Base-by-base conservation (phyloP, 495 filamentous ascomycete species). In the Patellaria atrata region DNA sequence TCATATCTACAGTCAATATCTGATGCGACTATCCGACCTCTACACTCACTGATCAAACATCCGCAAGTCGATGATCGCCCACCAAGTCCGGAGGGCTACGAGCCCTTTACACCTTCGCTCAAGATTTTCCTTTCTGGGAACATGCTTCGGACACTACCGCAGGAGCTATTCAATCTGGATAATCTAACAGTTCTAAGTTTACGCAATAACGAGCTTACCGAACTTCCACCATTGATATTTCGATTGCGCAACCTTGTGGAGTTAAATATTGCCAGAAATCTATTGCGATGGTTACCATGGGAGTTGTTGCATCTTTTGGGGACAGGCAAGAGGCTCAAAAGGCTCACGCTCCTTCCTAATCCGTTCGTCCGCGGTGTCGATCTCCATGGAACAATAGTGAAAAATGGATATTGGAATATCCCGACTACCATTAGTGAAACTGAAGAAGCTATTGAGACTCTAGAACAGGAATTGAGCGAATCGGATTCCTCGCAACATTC, bases 261-360 rank as follows among this genome's bases (percentile, higher is more conserved):
- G 20, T 62, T 89, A 5, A 85, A 85, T 35, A 38, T 92, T 10
- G 68, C 75, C 4, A 64, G 77, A 27, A 89, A 89, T 43, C 47
- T 54, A n/a, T 62, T 92, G 6, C 59, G 58, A 4, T 71, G 56
- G 34, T 66, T 92, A 4, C 83, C 83, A 0, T 78, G 64, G 53
- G 81, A 86, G 45, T 51, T 87, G 0, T 58, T 84, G 1, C 57
- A 61, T 33, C 55, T 84, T 2, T 52, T 84, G 24, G 54, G 58
- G 20, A 53, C 59, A 12, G 56, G 54, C 5, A 59, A 39, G 25
- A 42, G 61, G 21, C 34, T 67, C 22, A 60, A 57, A 26, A 58
- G 60, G 24, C 45, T 73, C n/a, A 59, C 40, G 2, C 51, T 62
- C 5, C 55, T 50, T 7, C 65, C 66, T 0, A 73, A 73, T 37